phyloP scores from a whole-genome alignment of 2,329 filamentous ascomycete species.

The Cladosporium austrohemisphaericum region DNA sequence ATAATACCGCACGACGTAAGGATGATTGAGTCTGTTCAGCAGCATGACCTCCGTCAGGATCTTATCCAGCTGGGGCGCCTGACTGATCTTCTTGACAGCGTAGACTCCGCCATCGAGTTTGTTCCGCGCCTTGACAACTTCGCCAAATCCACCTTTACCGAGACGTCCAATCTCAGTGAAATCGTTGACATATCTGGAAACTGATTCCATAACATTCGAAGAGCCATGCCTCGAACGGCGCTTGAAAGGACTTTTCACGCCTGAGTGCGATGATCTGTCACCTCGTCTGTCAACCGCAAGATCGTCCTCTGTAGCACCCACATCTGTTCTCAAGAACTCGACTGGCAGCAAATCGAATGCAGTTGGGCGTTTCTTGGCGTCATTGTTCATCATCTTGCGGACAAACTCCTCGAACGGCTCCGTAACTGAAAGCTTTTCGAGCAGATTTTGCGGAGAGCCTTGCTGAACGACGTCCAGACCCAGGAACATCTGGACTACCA shows the following conservation, averaged over 20 bases:
- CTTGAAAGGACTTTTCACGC: constrained; percentile 23
- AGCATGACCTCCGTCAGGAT: constrained; percentile 81
- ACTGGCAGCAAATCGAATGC: constrained; percentile 69
- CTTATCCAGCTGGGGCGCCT: constrained; percentile 68
- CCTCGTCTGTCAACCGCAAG: background rate
- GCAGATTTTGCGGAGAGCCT: constrained; percentile 70
- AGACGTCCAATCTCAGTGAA: constrained; percentile 86
- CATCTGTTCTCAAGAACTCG: constrained; percentile 51
- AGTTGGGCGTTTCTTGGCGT: constrained; percentile 77
- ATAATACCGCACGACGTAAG: constrained; percentile 83
- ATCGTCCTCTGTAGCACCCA: constrained; percentile 27
- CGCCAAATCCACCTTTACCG: constrained; percentile 91
- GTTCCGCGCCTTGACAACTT: constrained; percentile 92
- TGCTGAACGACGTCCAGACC: constrained; percentile 74
- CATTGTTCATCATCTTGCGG: constrained; percentile 76
- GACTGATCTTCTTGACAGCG: constrained; percentile 93
- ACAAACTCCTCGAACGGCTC: constrained; percentile 75
- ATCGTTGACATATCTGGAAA: constrained; percentile 78
- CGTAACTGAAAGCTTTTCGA: constrained; percentile 68
- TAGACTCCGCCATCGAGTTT: constrained; percentile 92
- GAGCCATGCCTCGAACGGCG: constrained; percentile 34
- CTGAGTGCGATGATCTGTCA: constrained; percentile 17
- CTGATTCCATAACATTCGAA: constrained; percentile 24
- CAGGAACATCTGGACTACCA: constrained; percentile 92
- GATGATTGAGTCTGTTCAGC: constrained; percentile 88